Base-by-base conservation (phyloP, 306 rosid genomes). In the Rosa chinensis region DNA sequence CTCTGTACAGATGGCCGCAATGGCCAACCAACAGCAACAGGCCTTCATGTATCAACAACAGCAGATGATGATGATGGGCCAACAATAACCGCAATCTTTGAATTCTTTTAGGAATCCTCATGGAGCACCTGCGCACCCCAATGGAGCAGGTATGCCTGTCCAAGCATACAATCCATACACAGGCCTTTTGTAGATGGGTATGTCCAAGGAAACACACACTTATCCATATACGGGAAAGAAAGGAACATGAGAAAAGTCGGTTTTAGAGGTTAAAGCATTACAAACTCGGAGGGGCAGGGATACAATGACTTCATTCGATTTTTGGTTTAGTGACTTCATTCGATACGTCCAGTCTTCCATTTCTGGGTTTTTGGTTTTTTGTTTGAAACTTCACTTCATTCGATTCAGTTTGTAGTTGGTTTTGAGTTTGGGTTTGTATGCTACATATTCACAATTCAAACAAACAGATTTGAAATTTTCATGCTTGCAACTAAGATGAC, bases 1-100 rank as follows among this genome's bases (percentile, higher is more conserved):
- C 73, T 80, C 92, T 66, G 98, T 96, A 45, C 99, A 96, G 85
- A 91, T 96, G 97, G 96, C 96, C 21, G 78, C 93, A 17, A 89
- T 93, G 93, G 91, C 93, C 74, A 90, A 90, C 88, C 99, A 93
- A 52, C 99, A 96, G 78, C 98, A 96, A 73, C 98, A 95, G 45
- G 92, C 91, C 77, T 91, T 88, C 86, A 87, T 93, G 92, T 87
- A 90, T 70, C 98, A 89, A 73, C 97, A 88, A 74, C 94, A 86
- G 84, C 92, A 88, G 74, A 85, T 87, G 95, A 86, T 90, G 99
- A 91, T 87, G 98, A 86, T 88, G 89, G 80, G 85, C 4, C 93
- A 89, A 48, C 97, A 84, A 67, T 98, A 78, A 78, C 95, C 66
- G 18, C 84, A 64, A 20, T 70, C 93, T 28, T 67, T 28, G 39